These are phyloP conservation scores for Aspergillus kassunensis DNA, from an alignment of 495 filamentous ascomycete species.

Conservation along the genomic window DNA sequence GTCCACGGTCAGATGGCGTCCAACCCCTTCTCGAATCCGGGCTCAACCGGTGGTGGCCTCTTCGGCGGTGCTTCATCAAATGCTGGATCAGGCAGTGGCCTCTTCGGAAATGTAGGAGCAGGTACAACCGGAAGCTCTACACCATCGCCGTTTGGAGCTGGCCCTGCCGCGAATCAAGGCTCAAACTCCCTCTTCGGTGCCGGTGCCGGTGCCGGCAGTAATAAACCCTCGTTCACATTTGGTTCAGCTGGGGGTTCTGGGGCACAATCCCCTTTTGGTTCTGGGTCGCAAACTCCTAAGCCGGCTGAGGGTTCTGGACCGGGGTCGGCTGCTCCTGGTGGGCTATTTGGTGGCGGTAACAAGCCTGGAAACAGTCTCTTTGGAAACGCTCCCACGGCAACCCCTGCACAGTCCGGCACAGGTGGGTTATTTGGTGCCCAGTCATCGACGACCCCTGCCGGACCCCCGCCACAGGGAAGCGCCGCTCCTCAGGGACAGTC, in stretches of 20 bases:
- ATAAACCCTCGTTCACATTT: constrained; percentile 41
- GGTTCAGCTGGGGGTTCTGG: constrained; percentile 22
- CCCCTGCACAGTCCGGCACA: constrained; percentile 34
- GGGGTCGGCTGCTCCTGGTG: constrained; percentile 31
- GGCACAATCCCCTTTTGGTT: constrained; percentile 29
- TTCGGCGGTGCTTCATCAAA: constrained; percentile 36
- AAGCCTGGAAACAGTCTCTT: constrained; percentile 34
- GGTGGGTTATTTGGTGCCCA: constrained; percentile 39
- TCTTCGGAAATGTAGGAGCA: constrained; percentile 47
- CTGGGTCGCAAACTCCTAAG: constrained; percentile 37
- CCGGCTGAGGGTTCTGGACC: constrained; percentile 31
- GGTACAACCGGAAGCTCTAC: constrained; percentile 29
- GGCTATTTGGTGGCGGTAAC: constrained; percentile 48
- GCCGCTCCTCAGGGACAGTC: constrained; percentile 23
- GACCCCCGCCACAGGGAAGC: constrained; percentile 50
- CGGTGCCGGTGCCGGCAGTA: constrained; percentile 19
- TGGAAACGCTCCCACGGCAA: constrained; percentile 33
- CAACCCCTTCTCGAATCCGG: no score
- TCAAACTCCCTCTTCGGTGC: constrained; percentile 35
- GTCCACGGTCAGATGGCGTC: constrained; percentile 38
- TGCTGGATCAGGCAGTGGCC: constrained; percentile 26
- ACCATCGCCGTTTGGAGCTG: constrained; percentile 34
- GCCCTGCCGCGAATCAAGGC: constrained; percentile 22
- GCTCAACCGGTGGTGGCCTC: constrained; percentile 33
- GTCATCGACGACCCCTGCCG: constrained; percentile 60